These are phyloP conservation scores for Pseudevernia furfuracea DNA, from an alignment of 495 filamentous ascomycete genomes.

Conservation along the genomic window DNA sequence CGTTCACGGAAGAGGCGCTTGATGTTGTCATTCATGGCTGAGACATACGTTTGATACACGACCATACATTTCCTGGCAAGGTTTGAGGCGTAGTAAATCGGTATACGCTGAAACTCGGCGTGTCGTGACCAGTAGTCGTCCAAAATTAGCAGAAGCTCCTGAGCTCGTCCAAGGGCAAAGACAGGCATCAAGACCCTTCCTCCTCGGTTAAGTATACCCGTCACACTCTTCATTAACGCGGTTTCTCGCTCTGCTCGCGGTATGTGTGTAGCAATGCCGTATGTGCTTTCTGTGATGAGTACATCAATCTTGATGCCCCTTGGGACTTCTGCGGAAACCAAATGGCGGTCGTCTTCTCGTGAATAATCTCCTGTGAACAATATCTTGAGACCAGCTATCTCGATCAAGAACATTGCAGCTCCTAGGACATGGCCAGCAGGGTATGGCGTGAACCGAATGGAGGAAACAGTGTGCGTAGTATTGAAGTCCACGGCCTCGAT, in stretches of 20 bases:
- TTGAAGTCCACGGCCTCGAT: conserved; percentile 98
- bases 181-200: conserved; percentile 92
- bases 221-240: conserved; percentile 89
- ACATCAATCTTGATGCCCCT: conserved; percentile 82
- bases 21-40: conserved; percentile 98
- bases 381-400: conserved; percentile 91
- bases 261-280: conserved; percentile 84
- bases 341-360: conserved; percentile 84
- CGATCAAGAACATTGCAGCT: conserved; percentile 96
- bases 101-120: conserved; percentile 73
- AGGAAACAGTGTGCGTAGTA: conserved; percentile 92
- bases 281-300: conserved; percentile 94
- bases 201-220: conserved; percentile 77
- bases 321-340: conserved; percentile 85
- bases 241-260: conserved; percentile 85
- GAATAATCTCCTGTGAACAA: conserved; percentile 98
- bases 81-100: conserved; percentile 95
- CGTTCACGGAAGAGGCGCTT: conserved; percentile 79
- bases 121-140: conserved; percentile 95
- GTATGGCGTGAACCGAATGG: conserved; percentile 92
- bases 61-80: conserved; percentile 95
- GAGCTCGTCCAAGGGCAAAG: conserved; percentile 86
- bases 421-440: conserved; percentile 95
- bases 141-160: conserved; percentile 87
- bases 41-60: conserved; percentile 95